Percentiles rank a stretch among this genome's conserved stretches.
These are phyloP conservation scores for Ustilago tritici DNA, from an alignment of 1,284 basidiomycete species.

Conservation along the genomic window DNA sequence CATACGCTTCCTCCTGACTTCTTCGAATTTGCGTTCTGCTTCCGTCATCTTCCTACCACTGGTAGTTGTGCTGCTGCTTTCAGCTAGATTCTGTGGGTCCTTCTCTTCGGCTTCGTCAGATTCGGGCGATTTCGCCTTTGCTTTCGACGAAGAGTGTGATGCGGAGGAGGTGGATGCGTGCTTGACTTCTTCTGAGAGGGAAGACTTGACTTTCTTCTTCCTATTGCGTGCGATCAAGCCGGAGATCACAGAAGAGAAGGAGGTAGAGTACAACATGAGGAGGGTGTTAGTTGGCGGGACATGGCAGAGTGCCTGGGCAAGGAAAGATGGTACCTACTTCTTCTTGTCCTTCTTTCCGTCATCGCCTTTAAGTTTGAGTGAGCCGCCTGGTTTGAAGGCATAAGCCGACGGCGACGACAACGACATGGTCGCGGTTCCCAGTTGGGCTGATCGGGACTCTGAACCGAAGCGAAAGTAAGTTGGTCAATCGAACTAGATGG, in stretches of 20 bases:
- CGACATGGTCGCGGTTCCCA: slow-evolving; percentile 3
- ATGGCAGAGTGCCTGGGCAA: slow-evolving; percentile 5
- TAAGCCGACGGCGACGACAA: slow-evolving; percentile 55
- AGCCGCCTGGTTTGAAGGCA: slow-evolving; percentile 63
- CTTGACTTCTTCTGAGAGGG: slow-evolving; percentile 28
- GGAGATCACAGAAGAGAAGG: not conserved
- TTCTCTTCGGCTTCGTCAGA: not conserved
- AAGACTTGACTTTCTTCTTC: slow-evolving; percentile 60
- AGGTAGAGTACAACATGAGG: not conserved
- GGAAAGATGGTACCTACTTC: slow-evolving; percentile 25
- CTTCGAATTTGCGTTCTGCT: slow-evolving; percentile 88
- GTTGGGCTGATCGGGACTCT: not conserved
- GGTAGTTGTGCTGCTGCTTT: slow-evolving; percentile 60
- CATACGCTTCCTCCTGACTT: slow-evolving; percentile 82
- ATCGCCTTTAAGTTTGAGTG: slow-evolving; percentile 64
- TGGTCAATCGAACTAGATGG: not conserved
- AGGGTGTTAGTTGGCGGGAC: not conserved
- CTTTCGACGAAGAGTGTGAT: slow-evolving; percentile 19
- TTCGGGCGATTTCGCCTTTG: not conserved
- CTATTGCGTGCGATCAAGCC: slow-evolving; percentile 8
- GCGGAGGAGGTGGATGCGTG: slow-evolving; percentile 21
- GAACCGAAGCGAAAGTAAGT: not conserved
- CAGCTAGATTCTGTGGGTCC: not conserved
- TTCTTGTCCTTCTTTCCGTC: slow-evolving; percentile 53
- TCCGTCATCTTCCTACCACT: slow-evolving; percentile 79